Evolutionary conservation across 2,329 filamentous ascomycete species (phyloP).

Genomic region (Chrysoporthe austroafricana): DNA sequence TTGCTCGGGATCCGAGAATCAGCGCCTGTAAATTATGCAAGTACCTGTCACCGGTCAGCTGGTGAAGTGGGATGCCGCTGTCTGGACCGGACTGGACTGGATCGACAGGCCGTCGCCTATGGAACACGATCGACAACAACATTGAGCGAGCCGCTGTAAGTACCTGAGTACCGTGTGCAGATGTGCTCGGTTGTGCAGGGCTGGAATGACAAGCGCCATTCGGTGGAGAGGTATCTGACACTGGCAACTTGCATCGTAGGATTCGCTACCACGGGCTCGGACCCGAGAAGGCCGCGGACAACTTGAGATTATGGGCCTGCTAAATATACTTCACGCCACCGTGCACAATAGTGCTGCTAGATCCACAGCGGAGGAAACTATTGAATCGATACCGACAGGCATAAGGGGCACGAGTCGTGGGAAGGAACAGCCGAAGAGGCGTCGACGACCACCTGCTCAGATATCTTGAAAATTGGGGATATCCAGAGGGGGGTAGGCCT

Average conservation of each 20-base stretch:
- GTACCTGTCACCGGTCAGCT: too few species aligned
- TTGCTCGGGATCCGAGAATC: too few species aligned
- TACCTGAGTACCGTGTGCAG: neutral
- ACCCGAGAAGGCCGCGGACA: neutral
- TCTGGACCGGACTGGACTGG: too few species aligned
- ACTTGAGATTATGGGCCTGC: neutral
- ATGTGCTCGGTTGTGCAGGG: slow-evolving; percentile 1
- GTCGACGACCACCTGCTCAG: neutral
- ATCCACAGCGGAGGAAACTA: neutral
- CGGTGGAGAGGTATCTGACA: neutral
- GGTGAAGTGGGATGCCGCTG: too few species aligned
- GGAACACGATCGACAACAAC: too few species aligned
- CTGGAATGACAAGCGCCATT: neutral
- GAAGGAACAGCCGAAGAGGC: neutral
- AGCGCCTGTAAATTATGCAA: too few species aligned
- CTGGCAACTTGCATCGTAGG: neutral
- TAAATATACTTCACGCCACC: neutral
- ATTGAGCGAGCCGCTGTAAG: too few species aligned
- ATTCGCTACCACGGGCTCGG: neutral
- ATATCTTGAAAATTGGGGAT: neutral
- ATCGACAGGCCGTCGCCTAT: too few species aligned
- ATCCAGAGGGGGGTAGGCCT: neutral
- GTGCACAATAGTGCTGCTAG: neutral
- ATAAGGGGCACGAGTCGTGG: neutral
- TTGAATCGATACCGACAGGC: neutral